Evolutionary conservation across 2,329 filamentous ascomycete genomes (phyloP), one percentile per base, ranked within the genome.

Genomic region (Diaporthe sp.): DNA sequence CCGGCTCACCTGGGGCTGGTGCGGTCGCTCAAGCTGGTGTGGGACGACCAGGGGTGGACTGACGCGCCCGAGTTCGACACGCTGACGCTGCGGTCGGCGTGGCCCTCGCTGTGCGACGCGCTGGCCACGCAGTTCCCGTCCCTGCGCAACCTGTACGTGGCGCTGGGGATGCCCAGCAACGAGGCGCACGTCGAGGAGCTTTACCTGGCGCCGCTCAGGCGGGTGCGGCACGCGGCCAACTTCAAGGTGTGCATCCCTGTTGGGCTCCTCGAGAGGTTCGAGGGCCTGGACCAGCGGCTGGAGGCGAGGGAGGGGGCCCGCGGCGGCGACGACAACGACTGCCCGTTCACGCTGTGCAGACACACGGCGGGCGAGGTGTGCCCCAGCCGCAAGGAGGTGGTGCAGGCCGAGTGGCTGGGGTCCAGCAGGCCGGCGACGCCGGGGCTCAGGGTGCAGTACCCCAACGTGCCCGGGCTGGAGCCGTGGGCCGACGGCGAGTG

Each of bases 231-330:
- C 34, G 68, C 51, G 39, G 37, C 28, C 7, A 77, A 75, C 61
- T 75, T 77, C 46, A 77, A 75, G 46, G 73, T 77, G 55, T 77
- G 76, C 46, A 71, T 77, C 37, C 76, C 76, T 15, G 75, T 76
- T 65, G 75, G 71, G 44, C 60, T 76, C 34, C 39, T 76, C 46
- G 72, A 73, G 44, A 71, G 71, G 65, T 65, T 74, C 17, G 58
- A 74, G n/a, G 65, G 72, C 37, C n/a, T 65, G 72, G 58, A 58
- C 67, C 34, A 17, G 67, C 51, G 49, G 39, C 62, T 73, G 53
- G 51, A 34, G 10, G 58, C 22, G 49, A 65, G 73, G 68, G 19
- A 37, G 10, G 39, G 46, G 62, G 62, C 7, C 25, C 34, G 39
- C 7, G 44, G 7, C 25, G 34, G 31, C 22, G 46, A 12, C 34